A percentile compares a stretch with the other conserved stretches of the same genome.
Evolutionary conservation across 495 filamentous ascomycete genomes (phyloP).

Genomic region (Elaphomyces granulatus): DNA sequence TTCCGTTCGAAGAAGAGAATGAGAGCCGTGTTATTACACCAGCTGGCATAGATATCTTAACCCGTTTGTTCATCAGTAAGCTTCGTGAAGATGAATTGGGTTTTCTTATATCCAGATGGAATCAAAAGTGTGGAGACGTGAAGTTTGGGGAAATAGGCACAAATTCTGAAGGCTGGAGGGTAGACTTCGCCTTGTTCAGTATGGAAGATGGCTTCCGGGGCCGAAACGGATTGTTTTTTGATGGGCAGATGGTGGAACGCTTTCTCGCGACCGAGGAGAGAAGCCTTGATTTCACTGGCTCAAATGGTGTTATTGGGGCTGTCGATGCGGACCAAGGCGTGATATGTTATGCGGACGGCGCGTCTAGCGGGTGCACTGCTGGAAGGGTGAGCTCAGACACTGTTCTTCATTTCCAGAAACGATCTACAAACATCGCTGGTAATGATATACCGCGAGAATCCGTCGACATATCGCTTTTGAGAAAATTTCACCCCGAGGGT

Average conservation of each 20-base stretch:
- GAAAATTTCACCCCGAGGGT: neutral
- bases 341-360: too few species aligned
- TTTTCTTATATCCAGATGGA: conserved; percentile 1
- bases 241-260: too few species aligned
- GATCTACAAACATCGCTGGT: neutral
- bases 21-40: conserved; percentile 2
- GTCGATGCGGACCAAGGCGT: neutral
- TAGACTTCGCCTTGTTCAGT: conserved; percentile 2
- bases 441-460: conserved; percentile 1
- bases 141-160: conserved; percentile 1
- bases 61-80: too few species aligned
- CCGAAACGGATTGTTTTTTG: conserved; percentile 2
- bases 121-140: conserved; percentile 1
- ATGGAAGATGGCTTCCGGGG: conserved; percentile 2
- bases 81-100: conserved; percentile 1
- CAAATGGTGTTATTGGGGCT: too few species aligned
- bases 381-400: too few species aligned
- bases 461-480: neutral
- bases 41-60: conserved; percentile 3
- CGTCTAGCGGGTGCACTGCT: too few species aligned
- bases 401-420: neutral
- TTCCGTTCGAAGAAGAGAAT: neutral
- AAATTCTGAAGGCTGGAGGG: conserved; percentile 1
- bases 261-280: too few species aligned
- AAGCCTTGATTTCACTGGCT: too few species aligned